A percentile compares a stretch with the other conserved stretches of the same genome.
phyloP scores from a whole-genome alignment of 1,139 yeast species.

The Groenewaldozyma auringiensis region DNA sequence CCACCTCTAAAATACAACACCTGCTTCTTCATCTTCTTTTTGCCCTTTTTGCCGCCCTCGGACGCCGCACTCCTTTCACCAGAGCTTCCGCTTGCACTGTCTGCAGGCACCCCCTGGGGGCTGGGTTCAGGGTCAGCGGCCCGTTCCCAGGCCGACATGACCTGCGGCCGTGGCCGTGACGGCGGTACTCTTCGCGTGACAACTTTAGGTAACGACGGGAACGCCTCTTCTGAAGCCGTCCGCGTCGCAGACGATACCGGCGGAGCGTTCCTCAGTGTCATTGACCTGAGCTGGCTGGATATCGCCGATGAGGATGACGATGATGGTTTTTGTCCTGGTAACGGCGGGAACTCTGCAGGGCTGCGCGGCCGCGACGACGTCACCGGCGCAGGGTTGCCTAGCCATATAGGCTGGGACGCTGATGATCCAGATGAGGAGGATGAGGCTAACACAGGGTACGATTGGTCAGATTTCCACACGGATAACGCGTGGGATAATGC shows the following conservation, averaged over 20 bases:
- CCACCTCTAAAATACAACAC: conserved; percentile 19
- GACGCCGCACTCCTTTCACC: not conserved
- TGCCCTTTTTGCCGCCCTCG: conserved; percentile 6
- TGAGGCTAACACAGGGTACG: conserved; percentile 12
- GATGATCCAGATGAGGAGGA: not conserved
- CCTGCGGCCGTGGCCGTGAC: conserved; percentile 7
- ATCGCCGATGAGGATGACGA: conserved; percentile 1
- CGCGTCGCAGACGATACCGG: conserved; percentile 5
- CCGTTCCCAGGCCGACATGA: conserved; percentile 12
- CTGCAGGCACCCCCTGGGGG: not conserved
- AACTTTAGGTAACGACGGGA: conserved; percentile 21
- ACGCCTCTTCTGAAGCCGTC: conserved; percentile 12
- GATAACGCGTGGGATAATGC: conserved; percentile 15
- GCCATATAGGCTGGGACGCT: not conserved
- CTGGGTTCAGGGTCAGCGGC: not conserved
- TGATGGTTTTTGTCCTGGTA: conserved; percentile 6
- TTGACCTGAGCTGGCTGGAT: not conserved
- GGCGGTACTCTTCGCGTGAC: conserved; percentile 10
- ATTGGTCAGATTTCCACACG: conserved; percentile 15
- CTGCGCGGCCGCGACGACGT: not conserved
- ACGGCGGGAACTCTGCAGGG: conserved; percentile 11
- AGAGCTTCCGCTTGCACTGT: not conserved
- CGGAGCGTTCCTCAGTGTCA: not conserved
- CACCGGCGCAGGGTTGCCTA: not conserved
- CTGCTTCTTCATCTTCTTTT: conserved; percentile 23